Percentiles rank a stretch among this genome's conserved stretches.
Evolutionary conservation across 2,329 filamentous ascomycete genomes (phyloP).

Genomic region (Scortechinia acanthostroma): DNA sequence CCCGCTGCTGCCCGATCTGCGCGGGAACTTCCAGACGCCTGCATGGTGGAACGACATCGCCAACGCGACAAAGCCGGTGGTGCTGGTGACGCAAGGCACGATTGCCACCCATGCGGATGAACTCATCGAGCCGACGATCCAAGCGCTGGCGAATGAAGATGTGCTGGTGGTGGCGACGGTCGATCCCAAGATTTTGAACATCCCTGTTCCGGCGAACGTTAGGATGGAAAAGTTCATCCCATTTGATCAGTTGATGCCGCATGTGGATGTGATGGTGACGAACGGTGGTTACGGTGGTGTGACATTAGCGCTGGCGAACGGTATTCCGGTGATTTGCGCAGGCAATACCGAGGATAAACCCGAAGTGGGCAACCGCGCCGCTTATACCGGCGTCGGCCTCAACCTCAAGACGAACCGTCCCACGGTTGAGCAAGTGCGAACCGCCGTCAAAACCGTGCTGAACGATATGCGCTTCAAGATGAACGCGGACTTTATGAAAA

Average conservation of each 20-base stretch:
- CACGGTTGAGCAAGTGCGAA: slow-evolving; percentile 13
- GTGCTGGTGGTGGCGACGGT: slow-evolving; percentile 2
- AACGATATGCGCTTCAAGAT: slow-evolving; percentile 16
- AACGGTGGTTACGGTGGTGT: slow-evolving; percentile 41
- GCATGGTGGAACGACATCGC: neutral
- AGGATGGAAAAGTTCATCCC: slow-evolving; percentile 22
- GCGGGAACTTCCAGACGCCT: neutral
- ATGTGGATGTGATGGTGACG: slow-evolving; percentile 30
- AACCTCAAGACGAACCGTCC: slow-evolving; percentile 28
- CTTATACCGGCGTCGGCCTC: slow-evolving; percentile 16
- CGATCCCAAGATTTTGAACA: neutral
- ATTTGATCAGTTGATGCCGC: slow-evolving; percentile 19
- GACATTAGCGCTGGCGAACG: slow-evolving; percentile 31
- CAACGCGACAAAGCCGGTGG: neutral
- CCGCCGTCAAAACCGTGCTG: slow-evolving; percentile 20
- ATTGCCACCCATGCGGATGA: neutral
- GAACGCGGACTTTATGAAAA: no score
- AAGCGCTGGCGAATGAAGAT: slow-evolving; percentile 5
- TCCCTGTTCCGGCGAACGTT: slow-evolving; percentile 12
- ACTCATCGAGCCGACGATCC: neutral
- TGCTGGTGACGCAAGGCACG: neutral
- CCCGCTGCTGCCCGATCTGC: no score
- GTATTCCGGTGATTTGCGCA: slow-evolving; percentile 36
- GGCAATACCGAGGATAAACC: slow-evolving; percentile 23
- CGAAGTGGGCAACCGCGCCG: slow-evolving; percentile 12